Evolutionary conservation across 768 basidiomycete species (phyloP).

Genomic region (Podaxis sp.): DNA sequence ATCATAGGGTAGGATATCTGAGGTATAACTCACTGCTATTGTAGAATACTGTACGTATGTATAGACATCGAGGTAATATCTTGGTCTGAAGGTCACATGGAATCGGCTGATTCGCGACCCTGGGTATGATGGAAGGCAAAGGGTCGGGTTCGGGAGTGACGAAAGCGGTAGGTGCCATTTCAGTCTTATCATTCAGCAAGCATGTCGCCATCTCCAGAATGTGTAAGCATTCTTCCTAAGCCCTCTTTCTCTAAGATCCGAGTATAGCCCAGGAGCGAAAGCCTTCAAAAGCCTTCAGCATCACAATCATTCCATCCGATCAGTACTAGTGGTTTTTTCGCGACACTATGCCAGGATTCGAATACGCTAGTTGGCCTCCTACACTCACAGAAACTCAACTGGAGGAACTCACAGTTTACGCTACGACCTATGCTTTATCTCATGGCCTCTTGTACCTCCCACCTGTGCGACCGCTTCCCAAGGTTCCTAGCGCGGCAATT

Average conservation of each 20-base stretch:
- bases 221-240: constrained; percentile 8
- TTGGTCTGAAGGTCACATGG: neutral
- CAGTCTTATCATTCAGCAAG: constrained; percentile 12
- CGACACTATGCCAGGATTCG: constrained; percentile 29
- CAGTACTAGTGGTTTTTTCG: neutral
- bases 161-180: neutral
- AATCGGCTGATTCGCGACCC: neutral
- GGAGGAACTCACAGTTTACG: constrained; percentile 55
- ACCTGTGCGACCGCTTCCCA: constrained; percentile 42
- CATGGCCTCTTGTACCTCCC: constrained; percentile 86
- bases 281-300: neutral
- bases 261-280: neutral
- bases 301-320: neutral
- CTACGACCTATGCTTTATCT: constrained; percentile 81
- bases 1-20: neutral
- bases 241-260: neutral
- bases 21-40: neutral
- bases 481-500: constrained; percentile 66
- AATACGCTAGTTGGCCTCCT: constrained; percentile 75
- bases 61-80: neutral
- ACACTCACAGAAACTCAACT: constrained; percentile 55
- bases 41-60: neutral
- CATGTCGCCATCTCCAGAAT: constrained; percentile 13
- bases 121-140: neutral
- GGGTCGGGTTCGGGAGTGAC: neutral